These are phyloP conservation scores for Fusarium poae DNA, from an alignment of 2,329 filamentous ascomycete genomes.

Conservation along the genomic window DNA sequence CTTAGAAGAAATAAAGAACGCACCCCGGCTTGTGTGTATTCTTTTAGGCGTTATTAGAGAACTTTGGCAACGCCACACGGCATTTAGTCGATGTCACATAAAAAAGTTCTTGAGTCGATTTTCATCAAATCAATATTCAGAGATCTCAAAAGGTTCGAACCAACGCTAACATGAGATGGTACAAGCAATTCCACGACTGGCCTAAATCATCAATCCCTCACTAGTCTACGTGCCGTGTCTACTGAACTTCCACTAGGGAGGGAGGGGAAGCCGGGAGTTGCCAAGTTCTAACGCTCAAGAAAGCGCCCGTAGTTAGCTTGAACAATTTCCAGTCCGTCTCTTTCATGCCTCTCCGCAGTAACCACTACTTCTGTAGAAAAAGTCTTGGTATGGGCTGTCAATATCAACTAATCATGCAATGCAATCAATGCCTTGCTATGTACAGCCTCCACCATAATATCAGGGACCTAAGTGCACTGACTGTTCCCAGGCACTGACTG, in stretches of 20 bases:
- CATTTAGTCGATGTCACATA: background rate
- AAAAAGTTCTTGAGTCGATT: background rate
- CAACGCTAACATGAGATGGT: background rate
- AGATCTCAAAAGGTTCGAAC: background rate
- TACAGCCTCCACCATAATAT: background rate
- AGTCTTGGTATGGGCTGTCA: slow-evolving; percentile 5
- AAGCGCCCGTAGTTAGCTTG: slow-evolving; percentile 3
- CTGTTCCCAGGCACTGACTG: background rate
- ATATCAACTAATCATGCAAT: background rate
- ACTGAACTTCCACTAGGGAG: too few species aligned
- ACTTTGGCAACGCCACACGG: slow-evolving; percentile 14
- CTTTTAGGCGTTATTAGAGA: background rate
- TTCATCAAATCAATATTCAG: background rate
- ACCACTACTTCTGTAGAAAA: background rate
- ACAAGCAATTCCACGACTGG: background rate
- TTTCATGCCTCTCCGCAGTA: background rate
- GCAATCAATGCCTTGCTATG: slow-evolving; percentile 1
- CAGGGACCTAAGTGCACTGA: background rate
- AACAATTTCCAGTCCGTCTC: background rate
- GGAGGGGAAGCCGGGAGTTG: background rate
- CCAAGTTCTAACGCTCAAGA: background rate
- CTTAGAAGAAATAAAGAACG: background rate
- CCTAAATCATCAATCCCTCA: too few species aligned
- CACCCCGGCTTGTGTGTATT: background rate
- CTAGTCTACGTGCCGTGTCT: background rate